These are phyloP conservation scores for Dysphania ambrosioides DNA, from an alignment of 148 eudicot species.

Conservation along the genomic window DNA sequence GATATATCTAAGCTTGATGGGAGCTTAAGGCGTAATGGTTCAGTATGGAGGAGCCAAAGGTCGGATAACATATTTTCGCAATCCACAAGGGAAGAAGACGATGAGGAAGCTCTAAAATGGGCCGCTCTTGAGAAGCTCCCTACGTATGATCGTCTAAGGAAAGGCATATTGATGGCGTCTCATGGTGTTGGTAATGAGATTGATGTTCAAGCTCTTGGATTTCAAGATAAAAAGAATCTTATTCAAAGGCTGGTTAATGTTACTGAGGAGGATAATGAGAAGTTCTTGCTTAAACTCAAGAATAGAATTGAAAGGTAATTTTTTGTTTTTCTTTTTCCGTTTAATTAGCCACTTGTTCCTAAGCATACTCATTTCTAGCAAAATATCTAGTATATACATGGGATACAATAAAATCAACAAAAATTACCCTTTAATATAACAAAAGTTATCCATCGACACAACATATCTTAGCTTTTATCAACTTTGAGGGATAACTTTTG, in stretches of 20 bases:
- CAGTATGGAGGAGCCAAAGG: conserved; percentile 39
- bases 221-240: conserved; percentile 38
- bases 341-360: too few relatives aligned
- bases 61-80: conserved; percentile 35
- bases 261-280: conserved; percentile 61
- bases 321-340: too few relatives aligned
- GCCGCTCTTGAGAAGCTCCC: conserved; percentile 62
- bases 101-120: conserved; percentile 66
- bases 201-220: conserved; percentile 39
- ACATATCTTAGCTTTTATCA: too few relatives aligned
- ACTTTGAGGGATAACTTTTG: too few relatives aligned
- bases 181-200: conserved; percentile 37
- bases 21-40: conserved; percentile 34
- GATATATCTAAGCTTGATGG: conserved; percentile 25
- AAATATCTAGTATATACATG: too few relatives aligned
- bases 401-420: too few relatives aligned
- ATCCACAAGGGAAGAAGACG: conserved; percentile 45
- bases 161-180: conserved; percentile 44
- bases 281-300: conserved; percentile 52
- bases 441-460: too few relatives aligned
- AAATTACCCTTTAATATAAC: too few relatives aligned
- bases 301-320: conserved; percentile 39
- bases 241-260: conserved; percentile 43
- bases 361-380: too few relatives aligned
- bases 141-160: conserved; percentile 48